Conservation (phyloP, 192 early-diverging fungal species). For the Coemansia asiatica region DNA sequence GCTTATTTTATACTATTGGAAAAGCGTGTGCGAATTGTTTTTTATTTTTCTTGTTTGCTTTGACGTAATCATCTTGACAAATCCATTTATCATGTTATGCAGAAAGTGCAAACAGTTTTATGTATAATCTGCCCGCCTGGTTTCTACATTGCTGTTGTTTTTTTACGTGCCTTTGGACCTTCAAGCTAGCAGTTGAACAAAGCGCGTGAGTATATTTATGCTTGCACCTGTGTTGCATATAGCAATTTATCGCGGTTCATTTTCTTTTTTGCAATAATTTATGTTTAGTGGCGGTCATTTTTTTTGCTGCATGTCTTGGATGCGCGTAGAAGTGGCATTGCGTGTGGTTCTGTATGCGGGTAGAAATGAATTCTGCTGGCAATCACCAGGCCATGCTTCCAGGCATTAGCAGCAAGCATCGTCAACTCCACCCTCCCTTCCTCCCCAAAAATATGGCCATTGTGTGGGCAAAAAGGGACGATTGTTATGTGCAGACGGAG, state of each 20-base stretch:
- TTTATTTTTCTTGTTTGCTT: background rate
- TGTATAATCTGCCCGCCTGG: background rate
- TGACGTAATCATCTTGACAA: background rate
- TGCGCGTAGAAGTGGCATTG: background rate
- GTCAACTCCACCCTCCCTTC: background rate
- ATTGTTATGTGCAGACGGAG: background rate
- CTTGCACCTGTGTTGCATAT: background rate
- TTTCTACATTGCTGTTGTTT: background rate
- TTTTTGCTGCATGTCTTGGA: background rate
- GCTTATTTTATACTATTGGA: background rate
- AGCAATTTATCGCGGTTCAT: background rate
- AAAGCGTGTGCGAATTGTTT: background rate
- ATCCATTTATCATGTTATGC: background rate
- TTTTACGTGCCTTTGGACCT: background rate
- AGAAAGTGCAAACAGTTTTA: background rate
- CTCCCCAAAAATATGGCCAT: background rate
- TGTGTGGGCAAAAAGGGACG: background rate
- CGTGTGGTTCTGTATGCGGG: background rate
- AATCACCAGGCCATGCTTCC: background rate
- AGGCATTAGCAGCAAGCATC: background rate
- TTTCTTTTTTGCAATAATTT: background rate
- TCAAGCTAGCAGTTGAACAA: background rate
- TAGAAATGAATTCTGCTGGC: conserved; percentile 5
- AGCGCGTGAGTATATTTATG: background rate
- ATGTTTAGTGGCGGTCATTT: no score